Conservation (phyloP, 805 yeast genomes). For the Starmera caribaea region DNA sequence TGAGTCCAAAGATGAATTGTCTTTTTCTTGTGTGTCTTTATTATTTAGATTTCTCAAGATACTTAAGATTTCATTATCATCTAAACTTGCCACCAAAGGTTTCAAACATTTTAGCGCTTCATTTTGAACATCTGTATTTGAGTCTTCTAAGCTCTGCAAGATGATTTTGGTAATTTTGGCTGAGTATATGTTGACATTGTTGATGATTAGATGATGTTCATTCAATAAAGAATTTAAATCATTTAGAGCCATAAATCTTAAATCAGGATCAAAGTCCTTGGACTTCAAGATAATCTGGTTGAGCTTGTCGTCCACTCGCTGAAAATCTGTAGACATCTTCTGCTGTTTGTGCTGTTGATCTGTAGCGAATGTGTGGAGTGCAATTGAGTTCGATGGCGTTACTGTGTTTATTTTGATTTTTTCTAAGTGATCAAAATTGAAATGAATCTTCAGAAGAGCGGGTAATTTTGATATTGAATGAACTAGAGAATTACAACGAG, state of each 20-base stretch:
- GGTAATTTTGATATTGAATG: no score
- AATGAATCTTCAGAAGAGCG: no score
- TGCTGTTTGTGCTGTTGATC: neutral
- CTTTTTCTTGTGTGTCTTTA: constrained; percentile 4
- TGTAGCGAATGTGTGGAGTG: no score
- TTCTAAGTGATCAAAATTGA: no score
- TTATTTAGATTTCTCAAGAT: constrained; percentile 11
- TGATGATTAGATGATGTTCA: constrained; percentile 18
- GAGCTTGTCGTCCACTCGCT: constrained; percentile 18
- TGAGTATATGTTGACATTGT: constrained; percentile 20
- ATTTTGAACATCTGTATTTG: constrained; percentile 62
- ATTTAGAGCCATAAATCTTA: constrained; percentile 76
- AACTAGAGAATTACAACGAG: no score
- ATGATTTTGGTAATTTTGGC: constrained; percentile 29
- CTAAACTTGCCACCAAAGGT: constrained; percentile 21
- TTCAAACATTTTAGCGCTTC: constrained; percentile 57
- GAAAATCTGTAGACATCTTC: constrained; percentile 15
- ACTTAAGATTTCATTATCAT: constrained; percentile 14
- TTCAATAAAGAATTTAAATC: constrained; percentile 46
- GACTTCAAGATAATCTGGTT: constrained; percentile 31
- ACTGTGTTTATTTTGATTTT: no score
- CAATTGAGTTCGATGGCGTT: no score
- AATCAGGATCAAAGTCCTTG: constrained; percentile 66
- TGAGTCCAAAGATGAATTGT: constrained; percentile 9
- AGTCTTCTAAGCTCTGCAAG: constrained; percentile 42